Evolutionary conservation across 352 stramenopile genomes (phyloP), one percentile per base, ranked within the genome.

Genomic region (Globisporangium takayamanum): DNA sequence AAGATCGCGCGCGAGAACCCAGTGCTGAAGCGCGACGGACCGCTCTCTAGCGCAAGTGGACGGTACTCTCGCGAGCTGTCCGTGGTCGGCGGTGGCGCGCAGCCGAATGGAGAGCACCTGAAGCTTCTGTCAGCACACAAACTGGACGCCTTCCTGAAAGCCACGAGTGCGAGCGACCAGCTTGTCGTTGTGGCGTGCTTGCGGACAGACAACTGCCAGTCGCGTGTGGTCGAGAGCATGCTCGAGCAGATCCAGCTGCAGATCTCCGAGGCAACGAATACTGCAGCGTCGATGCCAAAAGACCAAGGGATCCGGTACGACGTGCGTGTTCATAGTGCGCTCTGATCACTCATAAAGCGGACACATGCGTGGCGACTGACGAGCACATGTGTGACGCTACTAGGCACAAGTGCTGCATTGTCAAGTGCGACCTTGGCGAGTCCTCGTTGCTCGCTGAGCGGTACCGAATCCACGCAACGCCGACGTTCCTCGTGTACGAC

Each of bases 401-500:
- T 6, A 70, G 69, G 26, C 46, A 44, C 57, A 89, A 72, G 58
- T 89, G 72, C 44, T 60, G 67, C 4, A 54, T 95, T 4, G 69
- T 89, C 58, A 89, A 90, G 62, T 88, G 86, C 53, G 78, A 92
- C 48, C 72, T 95, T 30, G 65, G 78, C 18, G 79, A 90, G 55
- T 89, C 69, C 5, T 59, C 73, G 33, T 45, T 69, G 42, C 60
- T 93, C 10, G 68, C 74, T 5, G 65, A 91, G 50, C 76, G 79
- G 18, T 95, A 78, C 53, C 70, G 74, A 16, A 80, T 95, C 66
- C 76, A 78, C 59, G 81, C 85, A 1, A 57, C 80, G 2, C 85
- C 85, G 28, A 89, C 83, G 2, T 93, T 88, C 47, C 74, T 95
- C 46, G 71, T 90, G 74, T 94, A 72, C 18, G 67, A 26, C 15